Evolutionary conservation across 2,329 filamentous ascomycete species (phyloP), one percentile per base, ranked within the genome.

Genomic region (Colletotrichum agaves): DNA sequence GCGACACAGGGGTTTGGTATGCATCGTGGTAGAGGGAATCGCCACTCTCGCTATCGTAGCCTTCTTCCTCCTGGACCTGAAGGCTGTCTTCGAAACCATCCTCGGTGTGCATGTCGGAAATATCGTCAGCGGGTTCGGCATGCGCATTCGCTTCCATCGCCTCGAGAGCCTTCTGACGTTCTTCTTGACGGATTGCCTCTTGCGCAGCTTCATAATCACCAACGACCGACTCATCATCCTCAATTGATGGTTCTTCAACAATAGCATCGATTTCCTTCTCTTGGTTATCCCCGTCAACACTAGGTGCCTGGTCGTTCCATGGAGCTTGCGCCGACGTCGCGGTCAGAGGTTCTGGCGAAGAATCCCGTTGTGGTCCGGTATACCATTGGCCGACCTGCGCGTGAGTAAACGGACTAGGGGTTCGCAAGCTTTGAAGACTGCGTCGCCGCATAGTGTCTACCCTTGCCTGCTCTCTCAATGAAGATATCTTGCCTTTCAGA

Each of bases 401-500:
- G 71, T 93, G 88, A 1, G 91, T 94, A 74, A 97, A 92, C 0
- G 93, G 93, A 74, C 91, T 96, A 0, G 90, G 89, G 1, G 90
- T 91, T 41, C 92, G 87, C 67, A 95, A 79, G 74, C 87, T 94
- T 72, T 93, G 90, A 59, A 94, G 78, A 76, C 93, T 97, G 62
- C 90, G 87, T 57, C 94, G 87, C 74, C 92, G 90, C 73, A 97
- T 78, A 72, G 87, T 93, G 72, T 97, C 94, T 65, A 91, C 92
- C 19, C 91, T 88, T 0, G 93, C 91, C 73, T 93, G 90, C 70
- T 94, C 89, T 72, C 92, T 91, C 46, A 97, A 79, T 15, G 84
- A 91, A 1, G 93, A 94, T 39, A 97, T 94, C 74, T 93, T 93
- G 67, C 92, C 93, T 75, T 94, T 94, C 52, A 97, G 83, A 60